phyloP scores from a whole-genome alignment of 163 green algal species.

The Scenedesmus sp. region DNA sequence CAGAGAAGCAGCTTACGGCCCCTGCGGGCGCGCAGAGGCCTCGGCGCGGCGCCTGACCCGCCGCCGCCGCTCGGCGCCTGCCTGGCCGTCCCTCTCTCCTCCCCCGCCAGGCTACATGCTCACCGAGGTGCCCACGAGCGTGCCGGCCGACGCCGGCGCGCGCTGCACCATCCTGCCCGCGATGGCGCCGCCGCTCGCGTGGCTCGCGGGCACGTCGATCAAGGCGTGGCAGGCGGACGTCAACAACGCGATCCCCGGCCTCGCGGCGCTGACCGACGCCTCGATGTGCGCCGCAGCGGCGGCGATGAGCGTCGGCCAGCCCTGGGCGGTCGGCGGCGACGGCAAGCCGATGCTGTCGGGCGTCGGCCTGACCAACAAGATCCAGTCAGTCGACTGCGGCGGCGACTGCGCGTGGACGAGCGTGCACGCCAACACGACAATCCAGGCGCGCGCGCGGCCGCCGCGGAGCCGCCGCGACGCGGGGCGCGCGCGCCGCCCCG shows the following conservation, averaged over 20 bases:
- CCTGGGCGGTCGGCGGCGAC: not conserved
- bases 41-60: no score
- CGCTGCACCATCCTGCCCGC: not conserved
- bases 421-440: not conserved
- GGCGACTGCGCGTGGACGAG: slow-evolving; percentile 13
- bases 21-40: no score
- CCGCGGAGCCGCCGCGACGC: no score
- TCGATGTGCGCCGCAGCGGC: not conserved
- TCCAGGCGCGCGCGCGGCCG: no score
- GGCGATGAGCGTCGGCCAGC: not conserved
- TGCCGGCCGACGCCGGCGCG: not conserved
- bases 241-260: not conserved
- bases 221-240: slow-evolving; percentile 12
- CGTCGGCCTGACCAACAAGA: slow-evolving; percentile 10
- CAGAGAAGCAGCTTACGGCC: no score
- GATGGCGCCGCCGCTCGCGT: not conserved
- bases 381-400: slow-evolving; percentile 3
- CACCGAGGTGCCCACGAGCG: not conserved
- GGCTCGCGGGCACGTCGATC: not conserved
- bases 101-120: no score
- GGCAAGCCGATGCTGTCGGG: not conserved
- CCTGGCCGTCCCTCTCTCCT: no score
- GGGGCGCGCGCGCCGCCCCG: no score
- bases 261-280: not conserved
- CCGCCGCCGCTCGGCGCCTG: no score